Evolutionary conservation across 805 yeast genomes (phyloP), one percentile per base, ranked within the genome.

Genomic region (Sugiyamaella lignohabitans): DNA sequence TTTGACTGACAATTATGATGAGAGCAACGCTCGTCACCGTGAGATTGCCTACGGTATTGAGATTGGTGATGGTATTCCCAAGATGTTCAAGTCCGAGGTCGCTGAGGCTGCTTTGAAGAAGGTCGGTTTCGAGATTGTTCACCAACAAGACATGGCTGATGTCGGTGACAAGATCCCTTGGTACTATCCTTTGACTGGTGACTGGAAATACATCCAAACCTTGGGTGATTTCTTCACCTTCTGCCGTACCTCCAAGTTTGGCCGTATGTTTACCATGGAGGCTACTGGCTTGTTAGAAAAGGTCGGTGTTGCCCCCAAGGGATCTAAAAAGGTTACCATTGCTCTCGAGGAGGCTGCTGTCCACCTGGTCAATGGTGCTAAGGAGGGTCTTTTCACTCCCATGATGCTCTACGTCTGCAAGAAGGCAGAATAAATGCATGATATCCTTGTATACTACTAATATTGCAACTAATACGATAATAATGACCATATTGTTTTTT

Each of bases 41-140:
- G 84, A 83, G 64, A 86, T 93, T 55, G 93, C 95, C 27, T 91
- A 91, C 69, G 98, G 96, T 66, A 93, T 93, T 58, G 98, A 93
- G 73, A 78, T 91, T 53, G 98, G 98, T 64, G 97, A 93, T 66
- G 98, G 98, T 71, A 93, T 93, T 59, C 98, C 98, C 64, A 88
- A 91, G 73, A 93, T 93, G 98, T 87, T 77, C 77, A 68, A 73
- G 59, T 78, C 80, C 53, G 77, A 80, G 53, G 96, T 87, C 59
- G 98, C 98, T 32, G 84, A 81, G 65, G 69, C 84, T 48, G 98
- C 98, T 22, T 76, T 93, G 61, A 74, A 78, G 66, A 74, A 73
- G 41, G 96, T 87, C 54, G 98, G 98, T 11, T 93, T 93, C 65
- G 83, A 86, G 59, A 71, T 93, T 55, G 76, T 77, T 60, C 77